Conservation (phyloP, 2,329 filamentous ascomycete species). For the Macrophomina phaseolina region DNA sequence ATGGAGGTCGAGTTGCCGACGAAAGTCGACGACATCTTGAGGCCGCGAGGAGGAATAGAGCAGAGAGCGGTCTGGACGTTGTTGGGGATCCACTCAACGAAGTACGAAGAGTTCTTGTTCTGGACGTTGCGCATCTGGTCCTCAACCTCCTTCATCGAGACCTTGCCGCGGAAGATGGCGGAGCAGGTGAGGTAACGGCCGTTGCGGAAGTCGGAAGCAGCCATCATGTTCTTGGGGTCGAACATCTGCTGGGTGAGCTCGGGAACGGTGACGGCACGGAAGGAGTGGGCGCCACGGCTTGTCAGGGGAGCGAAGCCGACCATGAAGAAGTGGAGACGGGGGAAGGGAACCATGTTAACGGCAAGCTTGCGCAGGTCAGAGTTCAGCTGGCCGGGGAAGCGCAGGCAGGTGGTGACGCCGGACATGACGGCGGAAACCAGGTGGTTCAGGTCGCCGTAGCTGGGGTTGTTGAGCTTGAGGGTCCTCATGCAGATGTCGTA, state of each 20-base stretch:
- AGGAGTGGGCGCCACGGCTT: conserved; percentile 87
- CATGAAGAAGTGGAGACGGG: conserved; percentile 99
- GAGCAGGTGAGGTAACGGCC: conserved; percentile 99
- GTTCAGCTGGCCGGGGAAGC: conserved; percentile 99
- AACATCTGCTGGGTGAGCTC: conserved; percentile 99
- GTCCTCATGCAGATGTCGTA: conserved; percentile 99
- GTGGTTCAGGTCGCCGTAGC: conserved; percentile 99
- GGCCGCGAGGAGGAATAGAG: conserved; percentile 95
- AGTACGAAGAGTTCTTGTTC: conserved; percentile 99
- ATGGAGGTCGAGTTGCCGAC: conserved; percentile 99
- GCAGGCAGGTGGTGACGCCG: conserved; percentile 95
- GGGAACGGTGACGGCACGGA: conserved; percentile 96
- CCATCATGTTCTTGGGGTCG: conserved; percentile 99
- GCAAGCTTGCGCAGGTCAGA: conserved; percentile 99
- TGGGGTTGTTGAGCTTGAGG: conserved; percentile 97
- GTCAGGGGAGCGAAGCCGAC: conserved; percentile 99
- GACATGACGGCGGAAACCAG: conserved; percentile 99
- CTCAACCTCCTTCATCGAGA: conserved; percentile 99
- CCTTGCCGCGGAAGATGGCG: conserved; percentile 99
- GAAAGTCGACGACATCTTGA: conserved; percentile 99
- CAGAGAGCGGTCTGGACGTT: conserved; percentile 99
- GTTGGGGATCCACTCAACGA: conserved; percentile 99
- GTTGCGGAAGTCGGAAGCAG: conserved; percentile 99
- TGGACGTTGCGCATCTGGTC: conserved; percentile 99
- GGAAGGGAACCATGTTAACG: conserved; percentile 99